A percentile compares a stretch with the other conserved stretches of the same genome.
Conservation (phyloP, 2,329 filamentous ascomycete genomes). For the Botryosphaeria dothidea region DNA sequence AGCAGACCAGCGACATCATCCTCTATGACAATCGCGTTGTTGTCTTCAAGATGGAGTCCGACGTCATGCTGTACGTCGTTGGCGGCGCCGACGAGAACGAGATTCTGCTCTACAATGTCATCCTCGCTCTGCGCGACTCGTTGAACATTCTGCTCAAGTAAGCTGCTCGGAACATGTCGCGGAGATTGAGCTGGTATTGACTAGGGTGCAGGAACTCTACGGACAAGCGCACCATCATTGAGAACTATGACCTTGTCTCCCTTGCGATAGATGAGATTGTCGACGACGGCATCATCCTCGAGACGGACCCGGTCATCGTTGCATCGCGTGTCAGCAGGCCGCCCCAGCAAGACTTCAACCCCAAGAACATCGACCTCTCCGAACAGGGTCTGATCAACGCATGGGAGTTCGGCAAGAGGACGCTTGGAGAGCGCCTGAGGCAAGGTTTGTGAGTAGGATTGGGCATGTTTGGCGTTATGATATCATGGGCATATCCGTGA, state of each 20-base stretch:
- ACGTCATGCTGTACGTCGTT: conserved; percentile 95
- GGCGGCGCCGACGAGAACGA: conserved; percentile 94
- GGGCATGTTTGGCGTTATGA: conserved; percentile 18
- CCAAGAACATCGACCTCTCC: conserved; percentile 92
- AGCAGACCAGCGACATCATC: conserved; percentile 94
- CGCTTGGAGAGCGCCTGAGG: conserved; percentile 16
- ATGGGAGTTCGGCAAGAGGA: conserved; percentile 72
- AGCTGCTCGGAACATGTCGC: conserved; percentile 28
- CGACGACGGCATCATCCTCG: conserved; percentile 81
- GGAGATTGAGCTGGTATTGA: background rate
- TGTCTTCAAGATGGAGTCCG: conserved; percentile 96
- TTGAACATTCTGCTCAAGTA: conserved; percentile 92
- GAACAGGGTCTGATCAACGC: conserved; percentile 94
- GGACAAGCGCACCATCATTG: conserved; percentile 95
- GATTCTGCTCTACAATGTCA: conserved; percentile 91
- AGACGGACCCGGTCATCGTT: conserved; percentile 94
- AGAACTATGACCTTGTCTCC: conserved; percentile 96
- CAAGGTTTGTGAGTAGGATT: conserved; percentile 10
- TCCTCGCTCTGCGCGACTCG: conserved; percentile 86
- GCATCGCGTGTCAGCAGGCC: conserved; percentile 90
- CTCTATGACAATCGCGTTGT: conserved; percentile 96
- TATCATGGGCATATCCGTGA: background rate
- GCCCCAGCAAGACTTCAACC: conserved; percentile 80
- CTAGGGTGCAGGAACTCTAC: conserved; percentile 72
- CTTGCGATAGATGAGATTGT: conserved; percentile 82